A percentile compares a stretch with the other conserved stretches of the same genome.
Evolutionary conservation across 306 rosid genomes (phyloP).

Genomic region (Sicyos baderoa): DNA sequence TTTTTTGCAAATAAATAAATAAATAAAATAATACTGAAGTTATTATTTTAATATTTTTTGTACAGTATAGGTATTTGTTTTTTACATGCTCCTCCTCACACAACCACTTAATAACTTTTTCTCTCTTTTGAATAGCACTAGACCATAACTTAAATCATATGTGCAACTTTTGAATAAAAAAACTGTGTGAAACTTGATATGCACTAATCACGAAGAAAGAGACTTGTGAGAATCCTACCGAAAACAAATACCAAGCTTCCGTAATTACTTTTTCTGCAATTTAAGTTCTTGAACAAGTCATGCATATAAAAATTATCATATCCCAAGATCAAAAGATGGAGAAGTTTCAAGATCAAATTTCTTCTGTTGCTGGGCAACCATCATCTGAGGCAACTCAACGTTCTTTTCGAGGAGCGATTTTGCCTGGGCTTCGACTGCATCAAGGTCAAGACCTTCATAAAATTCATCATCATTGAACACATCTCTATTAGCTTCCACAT

Average conservation of each 20-base stretch:
- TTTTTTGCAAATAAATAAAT: too few species aligned
- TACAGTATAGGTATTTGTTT: neutral
- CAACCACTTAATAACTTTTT: neutral
- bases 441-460: constrained; percentile 60
- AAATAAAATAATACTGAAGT: too few species aligned
- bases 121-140: too few species aligned
- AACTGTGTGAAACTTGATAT: neutral
- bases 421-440: constrained; percentile 75
- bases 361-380: constrained; percentile 23
- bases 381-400: constrained; percentile 26
- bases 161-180: neutral
- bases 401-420: constrained; percentile 56
- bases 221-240: neutral
- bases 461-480: constrained; percentile 40
- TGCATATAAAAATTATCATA: constrained; percentile 27
- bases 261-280: neutral
- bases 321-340: constrained; percentile 89
- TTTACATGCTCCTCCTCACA: neutral
- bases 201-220: neutral
- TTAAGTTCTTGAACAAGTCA: neutral
- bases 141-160: neutral
- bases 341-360: constrained; percentile 25
- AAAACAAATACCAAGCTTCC: constrained; percentile 3
- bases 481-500: constrained; percentile 25
- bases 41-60: too few species aligned